Conservation (phyloP, 2,329 filamentous ascomycete species). For the Calycina marina region DNA sequence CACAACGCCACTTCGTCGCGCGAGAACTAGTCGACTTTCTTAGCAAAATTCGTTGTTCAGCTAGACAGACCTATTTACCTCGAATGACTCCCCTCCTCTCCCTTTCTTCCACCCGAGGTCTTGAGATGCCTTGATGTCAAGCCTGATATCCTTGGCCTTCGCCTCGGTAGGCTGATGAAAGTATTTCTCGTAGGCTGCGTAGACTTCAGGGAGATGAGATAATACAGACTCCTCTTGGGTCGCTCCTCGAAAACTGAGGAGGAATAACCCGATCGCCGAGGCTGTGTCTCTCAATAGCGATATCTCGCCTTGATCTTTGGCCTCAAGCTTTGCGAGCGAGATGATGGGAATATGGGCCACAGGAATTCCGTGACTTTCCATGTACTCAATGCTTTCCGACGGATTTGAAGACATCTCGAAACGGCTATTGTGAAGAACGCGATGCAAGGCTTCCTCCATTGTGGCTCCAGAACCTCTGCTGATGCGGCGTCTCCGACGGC, state of each 20-base stretch:
- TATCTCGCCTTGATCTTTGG: slow-evolving; percentile 8
- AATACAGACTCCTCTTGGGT: slow-evolving; percentile 6
- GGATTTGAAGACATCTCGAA: background rate
- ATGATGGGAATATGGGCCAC: slow-evolving; percentile 7
- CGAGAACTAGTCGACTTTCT: too few relatives aligned
- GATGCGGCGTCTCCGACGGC: too few relatives aligned
- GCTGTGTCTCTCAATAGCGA: slow-evolving; percentile 6
- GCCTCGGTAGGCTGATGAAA: slow-evolving; percentile 8
- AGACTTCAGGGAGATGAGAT: slow-evolving; percentile 7
- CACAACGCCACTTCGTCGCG: too few relatives aligned
- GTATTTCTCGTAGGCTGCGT: slow-evolving; percentile 7
- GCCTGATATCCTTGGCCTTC: slow-evolving; percentile 9
- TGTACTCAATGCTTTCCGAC: slow-evolving; percentile 6
- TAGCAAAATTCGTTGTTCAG: slow-evolving; percentile 1
- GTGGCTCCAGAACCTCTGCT: too few relatives aligned
- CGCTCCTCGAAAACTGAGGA: slow-evolving; percentile 10
- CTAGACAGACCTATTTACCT: slow-evolving; percentile 5
- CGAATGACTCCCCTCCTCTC: slow-evolving; percentile 8
- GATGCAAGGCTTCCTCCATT: too few relatives aligned
- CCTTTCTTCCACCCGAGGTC: slow-evolving; percentile 10
- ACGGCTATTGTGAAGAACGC: background rate
- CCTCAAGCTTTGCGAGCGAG: slow-evolving; percentile 9
- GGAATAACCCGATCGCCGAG: slow-evolving; percentile 9
- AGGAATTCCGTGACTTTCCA: slow-evolving; percentile 5
- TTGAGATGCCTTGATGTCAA: slow-evolving; percentile 11